Evolutionary conservation across 495 filamentous ascomycete genomes (phyloP), one percentile per base, ranked within the genome.

Genomic region (Collariella sp.): DNA sequence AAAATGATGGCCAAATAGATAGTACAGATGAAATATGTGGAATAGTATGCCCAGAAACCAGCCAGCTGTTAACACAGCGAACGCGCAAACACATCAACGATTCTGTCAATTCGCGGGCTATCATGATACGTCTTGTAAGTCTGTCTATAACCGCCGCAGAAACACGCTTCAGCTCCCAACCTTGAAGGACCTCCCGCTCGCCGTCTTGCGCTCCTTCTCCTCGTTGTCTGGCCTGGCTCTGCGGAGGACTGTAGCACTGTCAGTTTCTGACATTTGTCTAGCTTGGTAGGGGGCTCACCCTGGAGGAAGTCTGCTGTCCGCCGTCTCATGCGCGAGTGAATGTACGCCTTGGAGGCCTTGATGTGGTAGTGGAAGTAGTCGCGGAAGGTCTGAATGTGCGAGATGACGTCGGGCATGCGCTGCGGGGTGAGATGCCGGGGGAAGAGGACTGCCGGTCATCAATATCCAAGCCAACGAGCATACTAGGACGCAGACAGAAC

Each of bases 331-430:
- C 93, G 81, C 12, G 89, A 91, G 77, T 99, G 93, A 61, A 99
- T 97, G 68, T 96, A 98, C 41, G 94, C 93, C 62, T 67, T 97
- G 43, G 91, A 95, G 24, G 93, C 93, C 73, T 99, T 99, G 76
- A 99, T 99, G 72, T 99, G 93, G 69, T 99, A 99, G 69, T 99
- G 93, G 79, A 99, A 99, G 70, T 99, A 97, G 63, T 97, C 94
- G 54, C 93, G 87, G 87, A 99, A 99, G 16, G 91, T 99, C 72
- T 99, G 94, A 61, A 99, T 96, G 64, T 99, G 93, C 35, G 89
- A 95, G 62, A 99, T 97, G 67, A 88, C 91, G 54, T 96, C 91
- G 43, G 88, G 85, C 71, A 93, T 83, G 63, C 88, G 81, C 70
- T 96, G 89, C 3, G 79, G 82, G 5, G 90, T 94, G 52, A 99